Base-by-base conservation (phyloP, 306 rosid genomes). In the Prinsepia uniflora region DNA sequence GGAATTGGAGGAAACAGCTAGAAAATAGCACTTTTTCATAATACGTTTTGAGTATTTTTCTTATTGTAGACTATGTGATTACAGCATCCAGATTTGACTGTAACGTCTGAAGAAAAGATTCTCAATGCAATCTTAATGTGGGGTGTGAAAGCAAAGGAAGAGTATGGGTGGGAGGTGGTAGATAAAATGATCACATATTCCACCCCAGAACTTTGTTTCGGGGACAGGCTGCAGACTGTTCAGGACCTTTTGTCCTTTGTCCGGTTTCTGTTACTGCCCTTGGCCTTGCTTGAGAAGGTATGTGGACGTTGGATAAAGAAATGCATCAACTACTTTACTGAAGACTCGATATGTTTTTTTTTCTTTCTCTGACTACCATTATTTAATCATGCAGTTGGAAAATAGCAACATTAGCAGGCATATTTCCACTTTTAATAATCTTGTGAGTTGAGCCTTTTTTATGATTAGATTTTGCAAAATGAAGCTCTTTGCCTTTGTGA, bases 71-170 rank as follows among this genome's bases (percentile, higher is more conserved):
- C 68, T 76, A 30, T 78, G 78, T 55, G 75, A 68, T 81, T 84
- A 88, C 96, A 94, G 97, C 95, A 89, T 84, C 96, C 96, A 8
- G 95, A 94, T 82, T 83, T 94, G 90, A 84, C 97, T 1, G 96
- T 90, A 62, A 94, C 98, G 58, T 90, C 92, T 20, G 98, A 94
- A 87, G 98, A 94, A 81, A 90, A 87, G 78, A 92, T 94, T 74
- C 87, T 94, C 40, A 84, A 90, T 80, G 96, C 97, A 72, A 87
- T 94, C 81, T 78, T 88, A 63, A 81, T 86, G 85, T 93, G 87
- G 86, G 97, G 96, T 75, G 76, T 84, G 76, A 79, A 86, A 74
- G 85, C 88, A 52, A 82, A 84, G 63, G 88, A 86, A 68, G 71
- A 83, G 48, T 78, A 77, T 82, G 92, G 83, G 61, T 93, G 97